phyloP scores from a whole-genome alignment of 208 protist species.

The Crithidia acanthocephali region DNA sequence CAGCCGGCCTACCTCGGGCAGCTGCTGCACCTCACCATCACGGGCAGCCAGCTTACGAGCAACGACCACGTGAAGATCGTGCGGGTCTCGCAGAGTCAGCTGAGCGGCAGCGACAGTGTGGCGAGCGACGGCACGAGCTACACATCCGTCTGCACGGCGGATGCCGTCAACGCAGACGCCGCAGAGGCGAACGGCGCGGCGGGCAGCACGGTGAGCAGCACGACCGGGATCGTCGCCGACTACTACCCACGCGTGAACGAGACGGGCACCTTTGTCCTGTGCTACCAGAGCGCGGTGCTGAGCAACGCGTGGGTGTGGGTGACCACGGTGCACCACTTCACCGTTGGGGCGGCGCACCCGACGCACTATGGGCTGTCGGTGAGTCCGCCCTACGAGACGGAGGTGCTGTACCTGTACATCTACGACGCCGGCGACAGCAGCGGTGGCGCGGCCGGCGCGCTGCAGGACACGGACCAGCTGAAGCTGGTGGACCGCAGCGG shows the following conservation, averaged over 20 bases:
- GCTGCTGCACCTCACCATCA: conserved; percentile 63
- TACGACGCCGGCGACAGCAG: conserved; percentile 13
- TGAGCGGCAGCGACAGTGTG: conserved; percentile 29
- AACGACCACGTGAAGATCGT: conserved; percentile 86
- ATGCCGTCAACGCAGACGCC: conserved; percentile 70
- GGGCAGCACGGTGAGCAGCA: conserved; percentile 54
- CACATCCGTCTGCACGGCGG: conserved; percentile 45
- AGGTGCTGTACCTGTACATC: conserved; percentile 55
- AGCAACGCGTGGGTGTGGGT: conserved; percentile 68
- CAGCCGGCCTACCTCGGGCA: conserved; percentile 74
- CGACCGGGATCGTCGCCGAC: conserved; percentile 50
- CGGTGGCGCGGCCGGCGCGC: conserved; percentile 22
- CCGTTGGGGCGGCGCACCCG: conserved; percentile 67
- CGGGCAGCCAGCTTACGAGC: conserved; percentile 64
- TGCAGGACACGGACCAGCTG: conserved; percentile 46
- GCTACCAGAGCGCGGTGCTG: conserved; percentile 73
- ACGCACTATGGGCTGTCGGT: conserved; percentile 53
- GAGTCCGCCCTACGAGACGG: conserved; percentile 56
- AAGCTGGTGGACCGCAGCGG: conserved; percentile 58
- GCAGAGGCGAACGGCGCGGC: conserved; percentile 38
- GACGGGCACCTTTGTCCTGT: conserved; percentile 77
- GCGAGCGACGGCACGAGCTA: conserved; percentile 33
- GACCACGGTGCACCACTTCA: conserved; percentile 57
- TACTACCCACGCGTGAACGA: conserved; percentile 75
- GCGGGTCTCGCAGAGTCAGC: conserved; percentile 24